Conservation (phyloP, 805 yeast genomes). For the Naumovozyma castellii region DNA sequence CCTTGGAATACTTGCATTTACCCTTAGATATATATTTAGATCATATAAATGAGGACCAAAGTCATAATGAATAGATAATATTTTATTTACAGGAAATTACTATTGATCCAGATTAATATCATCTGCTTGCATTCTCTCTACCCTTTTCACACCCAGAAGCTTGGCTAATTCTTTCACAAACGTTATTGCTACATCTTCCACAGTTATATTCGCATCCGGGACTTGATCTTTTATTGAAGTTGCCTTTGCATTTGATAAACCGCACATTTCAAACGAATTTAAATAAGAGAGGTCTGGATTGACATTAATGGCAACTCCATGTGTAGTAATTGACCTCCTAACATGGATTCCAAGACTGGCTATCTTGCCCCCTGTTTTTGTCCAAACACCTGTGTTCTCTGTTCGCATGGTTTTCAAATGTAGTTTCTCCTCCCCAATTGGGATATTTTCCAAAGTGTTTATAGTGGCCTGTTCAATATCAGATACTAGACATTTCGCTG, state of each 20-base stretch:
- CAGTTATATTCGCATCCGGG: slow-evolving; percentile 15
- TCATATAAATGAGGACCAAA: neutral
- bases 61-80: too few species aligned
- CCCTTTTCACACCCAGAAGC: slow-evolving; percentile 30
- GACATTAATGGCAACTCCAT: slow-evolving; percentile 81
- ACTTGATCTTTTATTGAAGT: slow-evolving; percentile 38
- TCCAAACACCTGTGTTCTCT: slow-evolving; percentile 86
- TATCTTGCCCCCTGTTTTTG: slow-evolving; percentile 44
- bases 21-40: neutral
- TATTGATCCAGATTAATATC: slow-evolving; percentile 14
- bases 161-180: slow-evolving; percentile 39
- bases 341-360: slow-evolving; percentile 88
- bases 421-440: slow-evolving; percentile 5
- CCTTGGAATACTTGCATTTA: neutral
- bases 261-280: slow-evolving; percentile 75
- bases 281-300: slow-evolving; percentile 62
- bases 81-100: neutral
- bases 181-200: slow-evolving; percentile 34
- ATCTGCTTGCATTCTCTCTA: slow-evolving; percentile 32
- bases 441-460: slow-evolving; percentile 30
- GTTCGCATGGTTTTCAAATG: slow-evolving; percentile 35
- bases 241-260: slow-evolving; percentile 54
- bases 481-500: slow-evolving; percentile 57
- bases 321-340: slow-evolving; percentile 74
- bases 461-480: slow-evolving; percentile 52